These are phyloP conservation scores for Kentomonas sorsogonicus DNA, from an alignment of 208 protist species.

Conservation along the genomic window DNA sequence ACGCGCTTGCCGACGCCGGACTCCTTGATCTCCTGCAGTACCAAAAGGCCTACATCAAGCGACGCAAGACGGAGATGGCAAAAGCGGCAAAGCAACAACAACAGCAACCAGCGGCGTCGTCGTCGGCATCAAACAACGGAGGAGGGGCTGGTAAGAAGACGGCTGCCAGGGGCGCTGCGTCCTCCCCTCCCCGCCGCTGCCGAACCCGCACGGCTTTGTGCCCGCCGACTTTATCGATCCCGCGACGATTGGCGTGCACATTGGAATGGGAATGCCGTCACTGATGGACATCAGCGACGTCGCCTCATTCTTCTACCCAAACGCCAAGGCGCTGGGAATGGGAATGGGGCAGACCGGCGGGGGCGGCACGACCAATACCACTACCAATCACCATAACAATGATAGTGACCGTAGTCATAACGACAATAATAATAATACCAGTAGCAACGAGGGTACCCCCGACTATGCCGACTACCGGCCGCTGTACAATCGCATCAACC, in stretches of 20 bases:
- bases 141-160: too few relatives aligned
- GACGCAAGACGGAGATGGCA: conserved; percentile 2
- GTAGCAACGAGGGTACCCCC: not conserved
- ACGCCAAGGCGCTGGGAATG: conserved; percentile 5
- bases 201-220: conserved; percentile 22
- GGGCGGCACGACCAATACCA: too few relatives aligned
- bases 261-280: conserved; percentile 89
- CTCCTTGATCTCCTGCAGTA: conserved; percentile 30
- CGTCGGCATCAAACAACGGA: too few relatives aligned
- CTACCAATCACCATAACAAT: too few relatives aligned
- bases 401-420: too few relatives aligned
- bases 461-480: conserved; percentile 15
- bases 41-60: too few relatives aligned
- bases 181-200: not conserved
- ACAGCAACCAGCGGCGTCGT: not conserved
- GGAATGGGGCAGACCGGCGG: conserved; percentile 3
- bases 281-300: conserved; percentile 73
- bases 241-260: conserved; percentile 88
- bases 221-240: too few relatives aligned
- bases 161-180: not conserved
- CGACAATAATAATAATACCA: not conserved
- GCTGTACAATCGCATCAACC: conserved; percentile 70
- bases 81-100: not conserved
- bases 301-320: conserved; percentile 39
- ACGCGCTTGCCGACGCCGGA: conserved; percentile 60